Percentiles rank a stretch among this genome's conserved stretches.
Conservation (phyloP, 2,329 filamentous ascomycete genomes). For the Trichoderma sp. region DNA sequence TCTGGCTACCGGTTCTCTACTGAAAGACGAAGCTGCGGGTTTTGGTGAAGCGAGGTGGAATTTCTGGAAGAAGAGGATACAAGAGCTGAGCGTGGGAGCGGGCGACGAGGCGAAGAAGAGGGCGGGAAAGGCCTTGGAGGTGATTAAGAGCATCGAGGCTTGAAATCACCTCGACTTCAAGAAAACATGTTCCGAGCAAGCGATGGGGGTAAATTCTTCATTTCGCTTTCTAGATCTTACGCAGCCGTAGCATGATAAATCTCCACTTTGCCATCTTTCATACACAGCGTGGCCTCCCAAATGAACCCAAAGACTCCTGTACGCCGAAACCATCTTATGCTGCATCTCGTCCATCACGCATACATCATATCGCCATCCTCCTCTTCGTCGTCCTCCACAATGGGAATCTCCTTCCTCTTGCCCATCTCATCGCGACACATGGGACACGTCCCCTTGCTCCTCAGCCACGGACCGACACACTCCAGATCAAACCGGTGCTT, state of each 20-base stretch:
- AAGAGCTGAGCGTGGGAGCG: constrained; percentile 31
- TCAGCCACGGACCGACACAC: constrained; percentile 68
- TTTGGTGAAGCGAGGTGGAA: constrained; percentile 38
- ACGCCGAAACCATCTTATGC: constrained; percentile 34
- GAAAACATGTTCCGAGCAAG: not conserved
- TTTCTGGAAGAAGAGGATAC: constrained; percentile 40
- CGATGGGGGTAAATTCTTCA: not conserved
- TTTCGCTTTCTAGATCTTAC: constrained; percentile 16
- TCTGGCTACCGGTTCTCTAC: constrained; percentile 33
- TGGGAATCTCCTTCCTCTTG: constrained; percentile 55
- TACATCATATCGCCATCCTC: constrained; percentile 54
- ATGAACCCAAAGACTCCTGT: constrained; percentile 31
- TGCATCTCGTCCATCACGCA: constrained; percentile 33
- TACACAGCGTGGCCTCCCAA: not conserved
- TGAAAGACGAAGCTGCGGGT: constrained; percentile 32
- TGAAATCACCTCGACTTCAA: not conserved
- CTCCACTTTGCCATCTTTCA: not conserved
- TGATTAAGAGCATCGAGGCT: constrained; percentile 34
- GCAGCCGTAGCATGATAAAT: constrained; percentile 5
- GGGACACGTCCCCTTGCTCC: constrained; percentile 66
- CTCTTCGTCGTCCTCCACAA: constrained; percentile 55
- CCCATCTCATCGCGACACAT: constrained; percentile 64
- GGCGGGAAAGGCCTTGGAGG: constrained; percentile 31
- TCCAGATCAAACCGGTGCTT: constrained; percentile 67
- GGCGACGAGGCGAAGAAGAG: constrained; percentile 32